Evolutionary conservation across 169 alveolate species (phyloP).

Genomic region (Plasmodium cynomolgi): DNA sequence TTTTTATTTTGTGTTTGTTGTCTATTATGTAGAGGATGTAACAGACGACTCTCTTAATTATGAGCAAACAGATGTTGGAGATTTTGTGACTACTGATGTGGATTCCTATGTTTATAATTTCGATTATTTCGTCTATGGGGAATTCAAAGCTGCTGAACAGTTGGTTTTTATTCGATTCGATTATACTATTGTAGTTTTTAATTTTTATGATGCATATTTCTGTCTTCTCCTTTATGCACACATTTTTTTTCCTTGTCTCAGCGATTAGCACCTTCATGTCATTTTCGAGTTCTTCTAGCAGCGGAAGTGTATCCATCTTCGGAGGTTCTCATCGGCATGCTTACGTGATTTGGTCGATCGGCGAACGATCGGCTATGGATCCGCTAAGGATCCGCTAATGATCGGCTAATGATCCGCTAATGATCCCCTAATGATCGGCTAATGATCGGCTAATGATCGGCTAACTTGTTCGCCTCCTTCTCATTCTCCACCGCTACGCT

Average conservation of each 20-base stretch:
- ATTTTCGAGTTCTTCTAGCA: slow-evolving; percentile 59
- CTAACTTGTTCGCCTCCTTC: neutral
- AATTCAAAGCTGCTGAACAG: slow-evolving; percentile 52
- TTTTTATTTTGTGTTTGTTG: slow-evolving; percentile 33
- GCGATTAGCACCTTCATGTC: slow-evolving; percentile 37
- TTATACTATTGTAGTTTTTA: slow-evolving; percentile 64
- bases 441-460: neutral
- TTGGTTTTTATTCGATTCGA: slow-evolving; percentile 25
- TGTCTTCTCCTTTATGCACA: slow-evolving; percentile 52
- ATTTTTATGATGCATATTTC: slow-evolving; percentile 46
- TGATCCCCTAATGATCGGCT: neutral
- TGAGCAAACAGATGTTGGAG: slow-evolving; percentile 11
- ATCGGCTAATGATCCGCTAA: neutral
- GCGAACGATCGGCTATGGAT: neutral
- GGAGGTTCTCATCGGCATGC: neutral
- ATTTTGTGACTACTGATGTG: slow-evolving; percentile 43
- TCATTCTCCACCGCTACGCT: neutral
- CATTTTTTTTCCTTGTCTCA: slow-evolving; percentile 50
- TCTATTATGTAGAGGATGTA: slow-evolving; percentile 61
- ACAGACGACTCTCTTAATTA: slow-evolving; percentile 30
- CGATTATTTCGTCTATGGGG: slow-evolving; percentile 56
- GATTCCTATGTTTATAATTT: slow-evolving; percentile 31
- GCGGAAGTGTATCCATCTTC: slow-evolving; percentile 31
- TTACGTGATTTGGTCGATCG: neutral
- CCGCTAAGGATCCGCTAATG: no score